These are phyloP conservation scores for Trichophyton schoenleinii DNA, from an alignment of 2,329 filamentous ascomycete species.

Conservation along the genomic window DNA sequence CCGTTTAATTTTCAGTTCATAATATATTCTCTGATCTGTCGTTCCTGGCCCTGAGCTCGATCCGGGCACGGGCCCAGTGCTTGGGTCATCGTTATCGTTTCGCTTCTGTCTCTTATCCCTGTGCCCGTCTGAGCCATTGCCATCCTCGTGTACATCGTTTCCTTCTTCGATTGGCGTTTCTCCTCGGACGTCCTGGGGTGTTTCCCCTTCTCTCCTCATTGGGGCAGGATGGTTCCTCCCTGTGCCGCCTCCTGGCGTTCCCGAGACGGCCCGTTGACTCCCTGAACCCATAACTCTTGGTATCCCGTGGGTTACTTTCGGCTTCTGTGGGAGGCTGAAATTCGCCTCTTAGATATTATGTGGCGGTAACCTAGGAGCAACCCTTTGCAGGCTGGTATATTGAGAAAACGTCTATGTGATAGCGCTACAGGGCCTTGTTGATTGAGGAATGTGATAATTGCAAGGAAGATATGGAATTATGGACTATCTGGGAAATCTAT, in stretches of 20 bases:
- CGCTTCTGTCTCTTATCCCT: not conserved
- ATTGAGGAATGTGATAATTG: not conserved
- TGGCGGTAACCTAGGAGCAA: not conserved
- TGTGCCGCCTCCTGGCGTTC: not conserved
- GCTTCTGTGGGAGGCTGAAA: not conserved
- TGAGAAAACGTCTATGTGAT: not conserved
- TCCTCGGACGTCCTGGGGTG: not conserved
- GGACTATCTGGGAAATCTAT: not conserved
- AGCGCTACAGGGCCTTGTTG: not conserved
- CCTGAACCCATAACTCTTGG: not conserved
- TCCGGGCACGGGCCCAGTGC: not conserved
- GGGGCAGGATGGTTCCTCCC: not conserved
- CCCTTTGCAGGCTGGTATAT: not conserved
- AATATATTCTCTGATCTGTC: not conserved
- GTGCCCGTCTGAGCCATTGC: not conserved
- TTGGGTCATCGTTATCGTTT: not conserved
- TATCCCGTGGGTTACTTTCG: not conserved
- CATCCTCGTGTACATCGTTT: not conserved
- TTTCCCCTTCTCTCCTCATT: not conserved
- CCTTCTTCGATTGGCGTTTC: not conserved
- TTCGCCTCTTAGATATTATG: not conserved
- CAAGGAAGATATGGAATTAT: not conserved
- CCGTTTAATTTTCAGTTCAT: not conserved
- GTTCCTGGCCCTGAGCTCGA: not conserved
- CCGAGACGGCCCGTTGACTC: not conserved